Conservation (phyloP, 139 green algal genomes). For the Asterochloris erici region DNA sequence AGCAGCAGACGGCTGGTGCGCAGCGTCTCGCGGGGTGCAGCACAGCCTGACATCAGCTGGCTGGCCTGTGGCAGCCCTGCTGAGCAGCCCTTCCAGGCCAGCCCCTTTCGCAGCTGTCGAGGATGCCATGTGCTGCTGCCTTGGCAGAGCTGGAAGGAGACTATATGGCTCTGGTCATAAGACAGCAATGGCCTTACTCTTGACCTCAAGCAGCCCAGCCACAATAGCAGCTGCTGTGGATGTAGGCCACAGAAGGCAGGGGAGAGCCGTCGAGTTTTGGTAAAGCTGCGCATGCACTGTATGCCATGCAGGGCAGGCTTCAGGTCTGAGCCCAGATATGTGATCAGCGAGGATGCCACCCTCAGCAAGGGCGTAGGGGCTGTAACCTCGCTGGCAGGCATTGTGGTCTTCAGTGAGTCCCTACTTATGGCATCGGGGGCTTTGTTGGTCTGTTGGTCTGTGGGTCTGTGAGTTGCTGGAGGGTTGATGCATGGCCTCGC, state of each 20-base stretch:
- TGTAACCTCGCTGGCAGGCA: constrained; percentile 30
- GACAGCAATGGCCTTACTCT: too few relatives aligned
- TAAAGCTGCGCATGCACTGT: neutral
- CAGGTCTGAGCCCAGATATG: constrained; percentile 36
- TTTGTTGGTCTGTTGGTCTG: neutral
- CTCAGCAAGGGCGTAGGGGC: constrained; percentile 28
- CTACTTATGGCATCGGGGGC: neutral
- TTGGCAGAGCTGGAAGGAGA: too few relatives aligned
- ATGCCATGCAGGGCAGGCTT: constrained; percentile 4
- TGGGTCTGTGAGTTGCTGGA: too few relatives aligned
- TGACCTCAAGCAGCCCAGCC: too few relatives aligned
- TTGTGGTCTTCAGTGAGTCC: constrained; percentile 30
- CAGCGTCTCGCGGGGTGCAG: neutral
- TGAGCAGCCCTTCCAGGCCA: neutral
- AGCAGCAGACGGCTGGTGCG: neutral
- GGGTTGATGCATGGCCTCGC: too few relatives aligned
- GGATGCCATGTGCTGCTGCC: too few relatives aligned
- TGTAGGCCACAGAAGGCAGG: neutral
- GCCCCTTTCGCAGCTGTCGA: neutral
- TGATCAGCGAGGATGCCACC: constrained; percentile 14
- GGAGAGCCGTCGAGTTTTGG: neutral
- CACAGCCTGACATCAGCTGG: neutral
- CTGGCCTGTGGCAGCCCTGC: neutral
- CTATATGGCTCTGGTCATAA: too few relatives aligned
- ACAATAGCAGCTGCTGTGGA: neutral